Conservation (phyloP, 371 early-diverging fungal genomes). For the Capniomyces stellatus region DNA sequence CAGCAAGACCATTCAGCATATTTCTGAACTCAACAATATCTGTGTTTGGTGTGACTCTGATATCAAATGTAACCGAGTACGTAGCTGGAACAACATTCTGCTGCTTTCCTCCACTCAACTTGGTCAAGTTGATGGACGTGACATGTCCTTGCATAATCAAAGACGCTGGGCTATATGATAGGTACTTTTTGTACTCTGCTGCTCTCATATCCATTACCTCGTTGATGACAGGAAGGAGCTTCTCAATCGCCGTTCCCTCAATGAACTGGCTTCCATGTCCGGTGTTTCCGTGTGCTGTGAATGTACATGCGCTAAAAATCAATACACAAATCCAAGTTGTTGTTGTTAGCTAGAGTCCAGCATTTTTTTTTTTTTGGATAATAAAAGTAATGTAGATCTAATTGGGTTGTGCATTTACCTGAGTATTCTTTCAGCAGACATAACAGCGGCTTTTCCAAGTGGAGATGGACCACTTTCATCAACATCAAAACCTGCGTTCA, state of each 20-base stretch:
- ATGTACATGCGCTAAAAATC: not conserved
- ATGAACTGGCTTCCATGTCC: slow-evolving; percentile 66
- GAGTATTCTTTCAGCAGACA: not conserved
- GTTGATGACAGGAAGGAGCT: slow-evolving; percentile 35
- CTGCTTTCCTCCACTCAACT: slow-evolving; percentile 35
- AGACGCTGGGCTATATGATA: not conserved
- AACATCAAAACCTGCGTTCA: slow-evolving; percentile 55
- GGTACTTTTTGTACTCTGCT: not conserved
- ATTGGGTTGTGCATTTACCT: not conserved
- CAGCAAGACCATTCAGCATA: slow-evolving; percentile 32
- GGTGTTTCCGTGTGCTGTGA: slow-evolving; percentile 33
- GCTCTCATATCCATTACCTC: not conserved
- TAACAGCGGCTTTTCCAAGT: not conserved
- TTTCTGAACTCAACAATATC: slow-evolving; percentile 33
- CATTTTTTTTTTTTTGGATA: no score
- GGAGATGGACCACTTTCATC: slow-evolving; percentile 39
- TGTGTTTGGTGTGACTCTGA: slow-evolving; percentile 42
- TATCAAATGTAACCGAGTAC: slow-evolving; percentile 41
- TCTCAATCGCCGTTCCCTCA: slow-evolving; percentile 39
- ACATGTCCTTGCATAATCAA: slow-evolving; percentile 36
- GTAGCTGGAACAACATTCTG: slow-evolving; percentile 46
- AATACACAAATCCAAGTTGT: no score
- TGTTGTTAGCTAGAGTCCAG: no score
- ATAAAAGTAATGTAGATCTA: no score
- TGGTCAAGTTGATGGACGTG: slow-evolving; percentile 52